phyloP scores from a whole-genome alignment of 2,329 filamentous ascomycete species.

The Sclerotinia glacialis region DNA sequence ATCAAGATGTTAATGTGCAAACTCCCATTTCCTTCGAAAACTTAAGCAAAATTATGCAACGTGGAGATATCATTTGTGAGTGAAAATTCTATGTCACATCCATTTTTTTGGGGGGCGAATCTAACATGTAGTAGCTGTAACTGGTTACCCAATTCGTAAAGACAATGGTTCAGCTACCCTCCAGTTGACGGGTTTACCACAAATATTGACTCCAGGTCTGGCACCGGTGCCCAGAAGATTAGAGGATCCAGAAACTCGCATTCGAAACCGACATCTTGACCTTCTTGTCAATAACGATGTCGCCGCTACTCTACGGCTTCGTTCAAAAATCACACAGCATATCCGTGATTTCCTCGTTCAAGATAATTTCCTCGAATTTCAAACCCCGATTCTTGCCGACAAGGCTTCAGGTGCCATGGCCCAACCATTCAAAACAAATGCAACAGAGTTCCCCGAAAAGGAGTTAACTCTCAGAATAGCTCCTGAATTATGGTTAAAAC shows the following conservation, averaged over 20 bases:
- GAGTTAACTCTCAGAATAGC: conserved; percentile 80
- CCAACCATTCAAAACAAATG: conserved; percentile 76
- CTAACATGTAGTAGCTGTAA: conserved; percentile 49
- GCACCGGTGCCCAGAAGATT: conserved; percentile 73
- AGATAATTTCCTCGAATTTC: conserved; percentile 77
- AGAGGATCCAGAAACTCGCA: conserved; percentile 67
- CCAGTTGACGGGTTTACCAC: conserved; percentile 63
- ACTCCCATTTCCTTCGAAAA: conserved; percentile 50
- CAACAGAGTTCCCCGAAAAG: conserved; percentile 71
- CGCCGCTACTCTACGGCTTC: conserved; percentile 67
- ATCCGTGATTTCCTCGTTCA: conserved; percentile 72
- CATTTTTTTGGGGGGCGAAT: not conserved
- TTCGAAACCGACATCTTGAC: conserved; percentile 79
- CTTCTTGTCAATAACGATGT: conserved; percentile 71
- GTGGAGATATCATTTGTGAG: conserved; percentile 83
- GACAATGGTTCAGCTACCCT: conserved; percentile 70
- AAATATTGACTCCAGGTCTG: conserved; percentile 72
- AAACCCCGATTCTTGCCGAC: conserved; percentile 81
- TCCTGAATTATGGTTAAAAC: conserved; percentile 92
- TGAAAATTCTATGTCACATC: conserved; percentile 28
- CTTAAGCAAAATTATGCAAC: conserved; percentile 64
- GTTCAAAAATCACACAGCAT: conserved; percentile 70
- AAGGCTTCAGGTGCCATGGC: conserved; percentile 85
- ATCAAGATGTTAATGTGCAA: conserved; percentile 29
- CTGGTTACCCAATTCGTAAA: conserved; percentile 67